Evolutionary conservation across 306 rosid genomes (phyloP).

Genomic region (Trifolium dubium): DNA sequence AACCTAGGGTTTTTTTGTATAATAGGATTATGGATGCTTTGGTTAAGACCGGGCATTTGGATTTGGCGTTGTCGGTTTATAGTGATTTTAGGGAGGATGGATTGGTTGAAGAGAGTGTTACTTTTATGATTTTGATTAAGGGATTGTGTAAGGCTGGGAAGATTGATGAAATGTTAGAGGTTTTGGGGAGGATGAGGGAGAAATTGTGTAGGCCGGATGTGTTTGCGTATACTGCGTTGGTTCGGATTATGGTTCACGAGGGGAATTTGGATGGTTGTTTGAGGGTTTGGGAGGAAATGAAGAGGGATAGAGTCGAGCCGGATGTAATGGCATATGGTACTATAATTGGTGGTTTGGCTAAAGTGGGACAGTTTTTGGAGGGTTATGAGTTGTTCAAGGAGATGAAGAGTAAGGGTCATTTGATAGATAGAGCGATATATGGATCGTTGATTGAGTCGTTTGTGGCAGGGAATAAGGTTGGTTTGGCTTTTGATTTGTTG

Average conservation of each 20-base stretch:
- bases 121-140: constrained; percentile 81
- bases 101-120: constrained; percentile 75
- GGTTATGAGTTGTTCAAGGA: constrained; percentile 73
- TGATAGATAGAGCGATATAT: constrained; percentile 80
- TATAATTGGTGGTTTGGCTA: constrained; percentile 60
- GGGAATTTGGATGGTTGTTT: constrained; percentile 73
- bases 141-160: constrained; percentile 72
- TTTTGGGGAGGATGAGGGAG: constrained; percentile 68
- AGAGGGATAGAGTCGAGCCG: constrained; percentile 57
- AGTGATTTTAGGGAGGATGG: constrained; percentile 66
- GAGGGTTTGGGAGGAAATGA: constrained; percentile 88
- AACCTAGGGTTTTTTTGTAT: constrained; percentile 76
- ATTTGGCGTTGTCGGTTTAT: constrained; percentile 72
- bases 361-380: constrained; percentile 64
- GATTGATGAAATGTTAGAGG: constrained; percentile 64
- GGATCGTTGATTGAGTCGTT: constrained; percentile 68
- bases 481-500: constrained; percentile 69
- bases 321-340: constrained; percentile 84
- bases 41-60: constrained; percentile 59
- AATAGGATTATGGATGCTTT: constrained; percentile 81
- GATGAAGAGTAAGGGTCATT: constrained; percentile 72
- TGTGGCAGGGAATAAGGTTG: constrained; percentile 62
- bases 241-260: constrained; percentile 54
- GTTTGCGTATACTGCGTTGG: constrained; percentile 80
- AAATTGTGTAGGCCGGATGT: constrained; percentile 80